Percentiles rank a stretch among this genome's conserved stretches.
Conservation (phyloP, 805 yeast species). For the Saturnispora zaruensis region DNA sequence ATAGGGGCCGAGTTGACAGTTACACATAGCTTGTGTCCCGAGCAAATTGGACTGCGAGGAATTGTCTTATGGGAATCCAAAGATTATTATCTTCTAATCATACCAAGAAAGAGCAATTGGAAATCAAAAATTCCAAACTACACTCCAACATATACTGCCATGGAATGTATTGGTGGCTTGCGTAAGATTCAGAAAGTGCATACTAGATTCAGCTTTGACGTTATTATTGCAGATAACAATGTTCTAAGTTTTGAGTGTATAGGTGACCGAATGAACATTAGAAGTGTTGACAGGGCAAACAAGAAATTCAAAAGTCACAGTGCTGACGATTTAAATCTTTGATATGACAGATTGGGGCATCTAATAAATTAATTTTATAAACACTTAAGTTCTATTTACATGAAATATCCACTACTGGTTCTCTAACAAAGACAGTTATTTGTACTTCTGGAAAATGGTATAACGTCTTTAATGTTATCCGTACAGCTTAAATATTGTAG, state of each 20-base stretch:
- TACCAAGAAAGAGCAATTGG: slow-evolving; percentile 36
- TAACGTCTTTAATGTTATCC: slow-evolving; percentile 77
- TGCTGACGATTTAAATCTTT: slow-evolving; percentile 32
- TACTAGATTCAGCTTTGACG: slow-evolving; percentile 48
- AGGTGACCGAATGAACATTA: slow-evolving; percentile 70
- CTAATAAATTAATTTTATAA: neutral
- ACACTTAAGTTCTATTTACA: slow-evolving; percentile 1
- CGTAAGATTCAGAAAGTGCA: slow-evolving; percentile 61
- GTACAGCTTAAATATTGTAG: slow-evolving; percentile 63
- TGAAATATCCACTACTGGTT: too few species aligned
- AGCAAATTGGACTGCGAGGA: slow-evolving; percentile 56
- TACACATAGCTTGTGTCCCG: slow-evolving; percentile 44
- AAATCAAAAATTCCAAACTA: slow-evolving; percentile 19
- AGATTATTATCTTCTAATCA: slow-evolving; percentile 55
- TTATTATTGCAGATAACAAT: slow-evolving; percentile 20
- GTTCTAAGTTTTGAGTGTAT: slow-evolving; percentile 46
- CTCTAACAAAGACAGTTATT: slow-evolving; percentile 42
- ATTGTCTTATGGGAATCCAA: slow-evolving; percentile 82
- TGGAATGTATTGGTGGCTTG: slow-evolving; percentile 49
- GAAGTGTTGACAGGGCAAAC: slow-evolving; percentile 74
- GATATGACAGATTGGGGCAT: neutral
- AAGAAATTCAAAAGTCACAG: slow-evolving; percentile 77
- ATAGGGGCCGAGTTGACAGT: slow-evolving; percentile 68
- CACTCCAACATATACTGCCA: slow-evolving; percentile 15
- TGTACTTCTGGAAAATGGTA: slow-evolving; percentile 77